Evolutionary conservation across 2,329 filamentous ascomycete species (phyloP).

Genomic region (Sordariomycetes sp.): DNA sequence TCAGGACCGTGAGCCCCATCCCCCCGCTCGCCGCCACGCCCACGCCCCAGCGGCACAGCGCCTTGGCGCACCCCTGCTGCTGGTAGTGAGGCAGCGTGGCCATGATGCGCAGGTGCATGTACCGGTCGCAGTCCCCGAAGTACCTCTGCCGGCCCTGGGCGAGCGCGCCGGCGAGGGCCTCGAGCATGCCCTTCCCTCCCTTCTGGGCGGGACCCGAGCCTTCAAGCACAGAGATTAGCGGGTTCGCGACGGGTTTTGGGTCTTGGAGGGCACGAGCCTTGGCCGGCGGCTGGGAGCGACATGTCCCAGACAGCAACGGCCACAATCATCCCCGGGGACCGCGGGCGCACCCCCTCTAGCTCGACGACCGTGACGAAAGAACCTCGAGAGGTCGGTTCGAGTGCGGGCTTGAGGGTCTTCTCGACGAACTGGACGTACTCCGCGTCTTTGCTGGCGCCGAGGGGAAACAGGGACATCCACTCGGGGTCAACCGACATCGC

Average conservation of each 20-base stretch:
- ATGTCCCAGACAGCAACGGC: constrained; percentile 10
- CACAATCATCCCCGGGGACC: constrained; percentile 1
- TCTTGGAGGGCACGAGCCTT: background rate
- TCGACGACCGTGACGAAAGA: constrained; percentile 8
- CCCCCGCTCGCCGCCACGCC: constrained; percentile 1
- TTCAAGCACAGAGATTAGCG: background rate
- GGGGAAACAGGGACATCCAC: constrained; percentile 8
- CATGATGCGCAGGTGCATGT: constrained; percentile 8
- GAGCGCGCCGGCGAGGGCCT: constrained; percentile 1
- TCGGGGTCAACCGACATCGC: constrained; percentile 8
- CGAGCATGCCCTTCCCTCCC: background rate
- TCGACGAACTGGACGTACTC: constrained; percentile 7
- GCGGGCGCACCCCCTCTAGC: constrained; percentile 2
- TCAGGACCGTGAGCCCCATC: constrained; percentile 6
- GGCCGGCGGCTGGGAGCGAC: background rate
- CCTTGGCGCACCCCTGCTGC: constrained; percentile 8
- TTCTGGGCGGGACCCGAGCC: background rate
- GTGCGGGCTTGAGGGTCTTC: constrained; percentile 6
- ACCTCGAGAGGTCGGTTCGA: background rate
- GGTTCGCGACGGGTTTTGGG: background rate
- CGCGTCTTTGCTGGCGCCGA: background rate
- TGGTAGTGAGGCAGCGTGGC: constrained; percentile 9
- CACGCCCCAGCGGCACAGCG: constrained; percentile 6
- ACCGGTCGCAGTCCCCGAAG: constrained; percentile 4
- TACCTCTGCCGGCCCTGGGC: background rate